These are phyloP conservation scores for Agarophyton chilense DNA, from an alignment of 23 red algal genomes.

Conservation along the genomic window DNA sequence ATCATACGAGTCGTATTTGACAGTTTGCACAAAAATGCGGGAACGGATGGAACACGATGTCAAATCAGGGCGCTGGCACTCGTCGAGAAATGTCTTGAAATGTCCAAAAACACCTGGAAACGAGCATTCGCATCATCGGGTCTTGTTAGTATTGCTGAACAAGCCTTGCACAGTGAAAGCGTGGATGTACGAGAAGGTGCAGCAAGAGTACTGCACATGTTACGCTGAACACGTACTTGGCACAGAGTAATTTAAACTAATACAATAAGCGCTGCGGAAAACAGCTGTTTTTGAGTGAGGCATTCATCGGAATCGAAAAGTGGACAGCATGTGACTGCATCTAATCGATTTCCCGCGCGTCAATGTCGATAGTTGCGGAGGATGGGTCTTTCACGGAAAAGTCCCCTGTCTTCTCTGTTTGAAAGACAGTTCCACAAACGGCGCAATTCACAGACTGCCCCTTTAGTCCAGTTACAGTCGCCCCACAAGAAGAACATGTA, in stretches of 20 bases:
- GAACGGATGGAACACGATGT: conserved; percentile 38
- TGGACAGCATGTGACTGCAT: neutral
- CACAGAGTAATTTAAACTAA: neutral
- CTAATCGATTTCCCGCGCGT: conserved; percentile 73
- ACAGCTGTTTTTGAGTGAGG: neutral
- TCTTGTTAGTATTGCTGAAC: conserved; percentile 3
- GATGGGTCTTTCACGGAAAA: conserved; percentile 79
- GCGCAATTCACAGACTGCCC: conserved; percentile 70
- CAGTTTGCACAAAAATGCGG: neutral
- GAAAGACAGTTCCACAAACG: conserved; percentile 70
- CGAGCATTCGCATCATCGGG: neutral
- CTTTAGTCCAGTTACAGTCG: conserved; percentile 69
- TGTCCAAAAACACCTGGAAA: neutral
- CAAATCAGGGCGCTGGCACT: conserved; percentile 47
- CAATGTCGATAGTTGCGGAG: conserved; percentile 80
- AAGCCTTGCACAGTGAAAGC: conserved; percentile 13
- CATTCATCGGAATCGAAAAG: conserved; percentile 2
- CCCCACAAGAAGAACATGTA: conserved; percentile 71
- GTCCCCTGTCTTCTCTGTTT: conserved; percentile 54
- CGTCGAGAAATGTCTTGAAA: conserved; percentile 18
- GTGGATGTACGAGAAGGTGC: conserved; percentile 49
- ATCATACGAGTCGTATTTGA: conserved; percentile 9
- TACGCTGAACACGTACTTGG: neutral
- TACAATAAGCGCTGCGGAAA: neutral
- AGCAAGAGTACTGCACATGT: conserved; percentile 36